These are phyloP conservation scores for Phytophthora macrochlamydospora DNA, from an alignment of 352 stramenopile species.

Conservation along the genomic window DNA sequence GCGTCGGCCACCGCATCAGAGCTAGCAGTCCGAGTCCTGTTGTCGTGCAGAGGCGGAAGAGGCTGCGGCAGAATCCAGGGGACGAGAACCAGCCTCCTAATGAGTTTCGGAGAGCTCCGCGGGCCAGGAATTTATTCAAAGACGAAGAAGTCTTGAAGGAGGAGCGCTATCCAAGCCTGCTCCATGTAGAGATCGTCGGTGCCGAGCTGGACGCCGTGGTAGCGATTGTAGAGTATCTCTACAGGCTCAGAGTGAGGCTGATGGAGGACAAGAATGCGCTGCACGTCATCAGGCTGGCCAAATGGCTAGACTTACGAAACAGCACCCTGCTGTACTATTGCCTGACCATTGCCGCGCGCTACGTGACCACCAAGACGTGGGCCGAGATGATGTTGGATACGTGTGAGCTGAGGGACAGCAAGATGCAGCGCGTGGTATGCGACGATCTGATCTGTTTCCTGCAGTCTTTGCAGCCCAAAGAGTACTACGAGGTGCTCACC, in stretches of 20 bases:
- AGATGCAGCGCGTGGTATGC: constrained; percentile 29
- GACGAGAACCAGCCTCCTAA: constrained; percentile 19
- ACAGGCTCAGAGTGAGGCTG: constrained; percentile 44
- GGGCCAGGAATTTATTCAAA: constrained; percentile 24
- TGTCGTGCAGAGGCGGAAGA: constrained; percentile 22
- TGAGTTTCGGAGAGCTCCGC: constrained; percentile 16
- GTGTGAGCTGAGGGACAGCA: constrained; percentile 23
- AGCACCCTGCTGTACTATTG: constrained; percentile 44
- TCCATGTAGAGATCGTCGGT: constrained; percentile 52
- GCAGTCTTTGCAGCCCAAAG: constrained; percentile 17
- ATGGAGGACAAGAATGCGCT: constrained; percentile 36
- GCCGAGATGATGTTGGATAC: constrained; percentile 45
- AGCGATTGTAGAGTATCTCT: constrained; percentile 63
- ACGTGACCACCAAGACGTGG: constrained; percentile 46
- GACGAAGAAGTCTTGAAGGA: constrained; percentile 12
- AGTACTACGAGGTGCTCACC: constrained; percentile 24
- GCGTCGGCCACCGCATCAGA: background rate
- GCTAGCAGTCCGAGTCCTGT: constrained; percentile 6
- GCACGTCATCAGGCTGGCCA: constrained; percentile 45
- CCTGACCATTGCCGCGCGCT: constrained; percentile 38
- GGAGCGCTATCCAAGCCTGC: constrained; percentile 6
- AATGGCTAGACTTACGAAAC: constrained; percentile 46
- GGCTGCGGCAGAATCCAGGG: constrained; percentile 14
- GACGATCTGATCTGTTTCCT: constrained; percentile 34
- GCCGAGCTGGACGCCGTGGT: constrained; percentile 48